Percentiles rank a stretch among this genome's conserved stretches.
phyloP scores from a whole-genome alignment of 2,329 filamentous ascomycete genomes.

The Trichoderma endophyticum region DNA sequence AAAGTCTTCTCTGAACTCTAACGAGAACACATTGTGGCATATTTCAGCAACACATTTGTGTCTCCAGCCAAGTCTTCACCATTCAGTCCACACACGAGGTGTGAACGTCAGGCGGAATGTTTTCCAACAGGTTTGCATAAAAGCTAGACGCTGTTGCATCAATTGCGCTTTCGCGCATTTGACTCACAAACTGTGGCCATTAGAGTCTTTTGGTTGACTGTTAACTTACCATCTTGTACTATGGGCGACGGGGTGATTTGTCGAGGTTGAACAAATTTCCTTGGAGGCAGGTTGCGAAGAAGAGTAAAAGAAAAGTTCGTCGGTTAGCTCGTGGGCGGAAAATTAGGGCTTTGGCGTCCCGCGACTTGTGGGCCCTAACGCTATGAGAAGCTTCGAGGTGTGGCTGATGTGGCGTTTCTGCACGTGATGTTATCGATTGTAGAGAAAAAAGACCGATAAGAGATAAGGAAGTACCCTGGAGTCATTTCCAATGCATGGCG shows the following conservation, averaged over 20 bases:
- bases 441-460: not conserved
- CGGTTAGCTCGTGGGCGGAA: constrained; percentile 33
- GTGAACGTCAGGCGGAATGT: constrained; percentile 33
- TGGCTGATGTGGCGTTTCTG: not conserved
- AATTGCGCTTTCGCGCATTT: constrained; percentile 34
- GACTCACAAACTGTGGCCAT: constrained; percentile 39
- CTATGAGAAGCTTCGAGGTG: not conserved
- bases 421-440: constrained; percentile 19
- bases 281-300: constrained; percentile 28
- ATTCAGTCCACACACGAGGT: constrained; percentile 23
- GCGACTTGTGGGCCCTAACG: constrained; percentile 7
- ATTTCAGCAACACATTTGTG: constrained; percentile 49
- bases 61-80: constrained; percentile 69
- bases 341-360: constrained; percentile 37
- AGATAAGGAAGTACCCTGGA: not conserved
- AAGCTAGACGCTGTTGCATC: constrained; percentile 32
- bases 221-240: constrained; percentile 44
- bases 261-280: constrained; percentile 36
- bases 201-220: constrained; percentile 32
- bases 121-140: constrained; percentile 31
- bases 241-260: constrained; percentile 35
- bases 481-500: not conserved
- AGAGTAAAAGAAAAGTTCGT: constrained; percentile 27
- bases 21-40: constrained; percentile 62
- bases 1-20: constrained; percentile 91